Evolutionary conservation across 2,329 filamentous ascomycete genomes (phyloP).

Genomic region (Hypomyces rosellus): DNA sequence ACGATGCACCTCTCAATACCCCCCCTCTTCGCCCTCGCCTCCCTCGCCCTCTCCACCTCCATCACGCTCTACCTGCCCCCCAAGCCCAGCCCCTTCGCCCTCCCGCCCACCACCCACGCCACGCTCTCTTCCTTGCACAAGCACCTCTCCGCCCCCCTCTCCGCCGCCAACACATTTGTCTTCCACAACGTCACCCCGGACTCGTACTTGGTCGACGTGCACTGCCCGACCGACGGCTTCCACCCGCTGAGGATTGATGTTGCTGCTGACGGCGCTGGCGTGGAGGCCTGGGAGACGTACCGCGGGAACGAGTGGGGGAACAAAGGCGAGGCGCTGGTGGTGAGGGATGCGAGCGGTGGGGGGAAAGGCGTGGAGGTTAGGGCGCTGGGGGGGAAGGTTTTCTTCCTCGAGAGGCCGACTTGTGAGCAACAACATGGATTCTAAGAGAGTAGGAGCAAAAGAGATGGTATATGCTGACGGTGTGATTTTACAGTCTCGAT

Average conservation of each 20-base stretch:
- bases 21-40: slow-evolving; percentile 27
- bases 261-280: slow-evolving; percentile 31
- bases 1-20: slow-evolving; percentile 6
- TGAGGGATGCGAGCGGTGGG: slow-evolving; percentile 32
- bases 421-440: slow-evolving; percentile 50
- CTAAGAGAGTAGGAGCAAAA: neutral
- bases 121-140: slow-evolving; percentile 42
- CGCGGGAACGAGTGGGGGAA: slow-evolving; percentile 87
- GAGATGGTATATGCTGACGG: slow-evolving; percentile 1
- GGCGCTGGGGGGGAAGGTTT: slow-evolving; percentile 59
- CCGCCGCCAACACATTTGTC: slow-evolving; percentile 62
- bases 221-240: slow-evolving; percentile 69
- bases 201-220: slow-evolving; percentile 77
- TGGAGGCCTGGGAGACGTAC: slow-evolving; percentile 76
- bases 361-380: slow-evolving; percentile 53
- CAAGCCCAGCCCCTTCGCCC: slow-evolving; percentile 45
- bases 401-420: slow-evolving; percentile 66
- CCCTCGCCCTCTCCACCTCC: slow-evolving; percentile 24
- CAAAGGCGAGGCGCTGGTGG: slow-evolving; percentile 57
- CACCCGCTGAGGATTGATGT: slow-evolving; percentile 77
- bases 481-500: slow-evolving; percentile 60
- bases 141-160: slow-evolving; percentile 53
- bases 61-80: slow-evolving; percentile 42
- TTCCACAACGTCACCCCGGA: slow-evolving; percentile 67
- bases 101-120: slow-evolving; percentile 61